Conservation (phyloP, 2,329 filamentous ascomycete species). For the Penicillium verrucosum region DNA sequence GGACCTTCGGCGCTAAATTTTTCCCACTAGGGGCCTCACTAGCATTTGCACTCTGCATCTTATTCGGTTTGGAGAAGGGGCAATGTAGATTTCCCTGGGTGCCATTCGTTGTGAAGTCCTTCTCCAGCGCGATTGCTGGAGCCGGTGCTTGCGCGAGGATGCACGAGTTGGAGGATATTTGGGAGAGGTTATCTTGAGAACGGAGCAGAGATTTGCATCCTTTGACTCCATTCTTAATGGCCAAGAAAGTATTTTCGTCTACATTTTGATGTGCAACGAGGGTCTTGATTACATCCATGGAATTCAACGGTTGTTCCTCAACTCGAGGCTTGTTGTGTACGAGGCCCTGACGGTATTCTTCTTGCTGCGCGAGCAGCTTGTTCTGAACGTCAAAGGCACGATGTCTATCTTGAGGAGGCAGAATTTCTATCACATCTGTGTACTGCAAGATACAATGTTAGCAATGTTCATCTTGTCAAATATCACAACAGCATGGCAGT, state of each 20-base stretch:
- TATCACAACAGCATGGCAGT: conserved; percentile 14
- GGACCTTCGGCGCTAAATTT: conserved; percentile 39
- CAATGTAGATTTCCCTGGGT: conserved; percentile 76
- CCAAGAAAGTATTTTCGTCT: conserved; percentile 53
- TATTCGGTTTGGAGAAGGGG: conserved; percentile 64
- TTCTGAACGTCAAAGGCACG: conserved; percentile 32
- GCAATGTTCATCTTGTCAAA: conserved; percentile 18
- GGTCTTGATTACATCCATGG: conserved; percentile 55
- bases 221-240: conserved; percentile 40
- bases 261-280: conserved; percentile 62
- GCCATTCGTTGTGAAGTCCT: conserved; percentile 85
- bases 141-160: conserved; percentile 50
- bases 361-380: conserved; percentile 31
- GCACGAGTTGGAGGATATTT: conserved; percentile 39
- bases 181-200: conserved; percentile 28
- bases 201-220: conserved; percentile 39
- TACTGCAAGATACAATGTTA: conserved; percentile 28
- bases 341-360: conserved; percentile 30
- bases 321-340: conserved; percentile 34
- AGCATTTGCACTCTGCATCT: conserved; percentile 35
- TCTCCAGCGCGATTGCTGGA: conserved; percentile 68
- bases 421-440: conserved; percentile 18
- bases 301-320: conserved; percentile 59
- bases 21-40: conserved; percentile 39
- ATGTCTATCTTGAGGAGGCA: conserved; percentile 24